Evolutionary conservation across 2,329 filamentous ascomycete species (phyloP).

Genomic region (Penicillium sp.): DNA sequence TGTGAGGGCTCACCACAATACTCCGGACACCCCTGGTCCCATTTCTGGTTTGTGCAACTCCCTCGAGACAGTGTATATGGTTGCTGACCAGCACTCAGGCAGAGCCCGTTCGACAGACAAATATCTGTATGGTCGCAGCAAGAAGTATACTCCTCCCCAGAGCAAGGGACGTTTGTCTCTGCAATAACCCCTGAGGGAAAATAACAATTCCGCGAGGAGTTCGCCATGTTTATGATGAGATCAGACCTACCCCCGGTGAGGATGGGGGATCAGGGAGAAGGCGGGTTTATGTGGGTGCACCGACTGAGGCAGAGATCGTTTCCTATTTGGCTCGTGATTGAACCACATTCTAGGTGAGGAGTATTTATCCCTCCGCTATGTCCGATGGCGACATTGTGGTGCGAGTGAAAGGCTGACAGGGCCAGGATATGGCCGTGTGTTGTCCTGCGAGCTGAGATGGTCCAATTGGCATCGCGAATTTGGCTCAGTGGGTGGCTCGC

Average conservation of each 20-base stretch:
- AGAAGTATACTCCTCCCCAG: constrained; percentile 27
- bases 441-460: not conserved
- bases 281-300: not conserved
- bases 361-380: too few relatives aligned
- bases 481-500: too few relatives aligned
- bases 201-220: constrained; percentile 28
- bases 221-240: not conserved
- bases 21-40: constrained; percentile 31
- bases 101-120: constrained; percentile 36
- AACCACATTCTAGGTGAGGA: too few relatives aligned
- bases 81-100: constrained; percentile 29
- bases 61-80: constrained; percentile 35
- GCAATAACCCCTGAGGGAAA: constrained; percentile 31
- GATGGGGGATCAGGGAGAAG: not conserved
- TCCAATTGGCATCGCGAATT: too few relatives aligned
- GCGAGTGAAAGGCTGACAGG: not conserved
- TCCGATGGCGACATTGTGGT: not conserved
- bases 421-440: not conserved
- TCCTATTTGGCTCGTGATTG: not conserved
- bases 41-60: constrained; percentile 35
- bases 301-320: not conserved
- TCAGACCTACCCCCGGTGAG: too few relatives aligned
- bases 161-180: constrained; percentile 30
- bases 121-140: constrained; percentile 33
- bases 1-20: constrained; percentile 27